phyloP scores from a whole-genome alignment of 2,329 filamentous ascomycete genomes.

The Diaporthe australafricana region DNA sequence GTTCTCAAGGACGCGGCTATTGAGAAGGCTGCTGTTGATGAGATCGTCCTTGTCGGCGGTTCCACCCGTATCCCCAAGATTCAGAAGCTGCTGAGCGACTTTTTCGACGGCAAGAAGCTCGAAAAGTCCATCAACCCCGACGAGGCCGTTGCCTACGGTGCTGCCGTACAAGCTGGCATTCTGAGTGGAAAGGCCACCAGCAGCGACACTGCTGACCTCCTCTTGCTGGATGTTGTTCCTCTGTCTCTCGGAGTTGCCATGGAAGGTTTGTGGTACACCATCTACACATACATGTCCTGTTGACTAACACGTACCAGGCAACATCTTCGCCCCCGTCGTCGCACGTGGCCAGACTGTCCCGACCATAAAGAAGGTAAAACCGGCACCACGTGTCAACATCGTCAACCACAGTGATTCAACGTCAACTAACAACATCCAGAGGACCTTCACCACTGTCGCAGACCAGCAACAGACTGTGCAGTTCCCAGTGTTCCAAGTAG shows the following conservation, averaged over 20 bases:
- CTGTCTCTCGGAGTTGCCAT: slow-evolving; percentile 98
- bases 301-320: slow-evolving; percentile 51
- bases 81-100: slow-evolving; percentile 99
- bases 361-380: slow-evolving; percentile 76
- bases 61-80: slow-evolving; percentile 99
- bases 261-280: slow-evolving; percentile 68
- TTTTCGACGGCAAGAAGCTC: slow-evolving; percentile 99
- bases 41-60: slow-evolving; percentile 98
- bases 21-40: slow-evolving; percentile 92
- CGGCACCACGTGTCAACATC: not conserved
- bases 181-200: slow-evolving; percentile 98
- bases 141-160: slow-evolving; percentile 98
- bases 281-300: slow-evolving; percentile 51
- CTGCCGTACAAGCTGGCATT: slow-evolving; percentile 98
- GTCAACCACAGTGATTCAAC: not conserved
- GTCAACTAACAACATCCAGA: slow-evolving; percentile 29
- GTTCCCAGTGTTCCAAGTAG: slow-evolving; percentile 85
- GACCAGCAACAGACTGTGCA: slow-evolving; percentile 84
- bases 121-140: slow-evolving; percentile 99
- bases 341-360: slow-evolving; percentile 82
- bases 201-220: slow-evolving; percentile 91
- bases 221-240: slow-evolving; percentile 95
- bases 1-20: slow-evolving; percentile 93
- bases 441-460: slow-evolving; percentile 88
- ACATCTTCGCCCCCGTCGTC: slow-evolving; percentile 97